phyloP scores from a whole-genome alignment of 2,329 filamentous ascomycete species.

The Tympanopsis confertula region DNA sequence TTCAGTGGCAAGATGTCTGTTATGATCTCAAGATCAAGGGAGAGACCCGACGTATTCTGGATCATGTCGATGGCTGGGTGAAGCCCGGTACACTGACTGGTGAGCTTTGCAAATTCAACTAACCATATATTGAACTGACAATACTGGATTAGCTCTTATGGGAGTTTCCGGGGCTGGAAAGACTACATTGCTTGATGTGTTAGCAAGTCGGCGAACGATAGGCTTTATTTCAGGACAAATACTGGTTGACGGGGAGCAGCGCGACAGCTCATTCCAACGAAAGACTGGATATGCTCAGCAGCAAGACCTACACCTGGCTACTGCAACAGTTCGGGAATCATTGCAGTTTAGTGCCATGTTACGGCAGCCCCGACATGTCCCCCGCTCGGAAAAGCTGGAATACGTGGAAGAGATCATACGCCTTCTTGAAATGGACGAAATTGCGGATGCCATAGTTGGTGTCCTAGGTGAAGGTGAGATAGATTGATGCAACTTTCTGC shows the following conservation, averaged over 20 bases:
- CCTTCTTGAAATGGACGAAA: constrained; percentile 54
- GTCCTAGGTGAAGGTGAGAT: constrained; percentile 51
- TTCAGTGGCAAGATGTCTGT: constrained; percentile 69
- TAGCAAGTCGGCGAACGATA: constrained; percentile 64
- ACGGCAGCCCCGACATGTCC: constrained; percentile 45
- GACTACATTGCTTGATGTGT: constrained; percentile 62
- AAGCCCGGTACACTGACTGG: constrained; percentile 66
- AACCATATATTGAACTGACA: constrained; percentile 3
- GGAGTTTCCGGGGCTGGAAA: constrained; percentile 65
- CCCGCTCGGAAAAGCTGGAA: constrained; percentile 49
- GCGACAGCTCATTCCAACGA: constrained; percentile 55
- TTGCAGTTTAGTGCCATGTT: constrained; percentile 56
- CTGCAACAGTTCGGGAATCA: constrained; percentile 57
- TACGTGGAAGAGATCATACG: constrained; percentile 64
- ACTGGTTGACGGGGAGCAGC: constrained; percentile 51
- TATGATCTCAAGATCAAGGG: constrained; percentile 65
- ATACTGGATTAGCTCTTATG: constrained; percentile 14
- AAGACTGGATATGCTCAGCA: constrained; percentile 65
- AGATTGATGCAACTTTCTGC: background rate
- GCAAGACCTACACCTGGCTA: constrained; percentile 58
- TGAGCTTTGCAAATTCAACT: constrained; percentile 30
- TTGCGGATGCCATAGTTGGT: constrained; percentile 59
- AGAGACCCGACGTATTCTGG: constrained; percentile 56
- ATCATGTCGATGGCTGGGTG: constrained; percentile 67
- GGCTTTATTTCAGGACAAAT: constrained; percentile 63